Percentiles rank a stretch among this genome's conserved stretches.
Evolutionary conservation across 2,329 filamentous ascomycete species (phyloP).

Genomic region (Talaromyces atroroseus): DNA sequence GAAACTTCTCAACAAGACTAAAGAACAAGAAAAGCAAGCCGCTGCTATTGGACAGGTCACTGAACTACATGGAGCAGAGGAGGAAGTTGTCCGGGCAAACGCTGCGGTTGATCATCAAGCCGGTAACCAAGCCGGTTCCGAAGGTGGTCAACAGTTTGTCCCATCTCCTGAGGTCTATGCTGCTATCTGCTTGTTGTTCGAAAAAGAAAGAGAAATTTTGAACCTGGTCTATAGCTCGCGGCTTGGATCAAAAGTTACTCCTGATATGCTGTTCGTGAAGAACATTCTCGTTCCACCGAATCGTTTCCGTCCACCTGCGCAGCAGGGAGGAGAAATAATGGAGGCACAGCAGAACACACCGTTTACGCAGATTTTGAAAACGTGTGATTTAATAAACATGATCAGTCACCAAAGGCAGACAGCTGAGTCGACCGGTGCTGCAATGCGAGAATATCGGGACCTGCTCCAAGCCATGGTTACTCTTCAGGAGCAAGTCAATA

Average conservation of each 20-base stretch:
- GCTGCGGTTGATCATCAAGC: constrained; percentile 22
- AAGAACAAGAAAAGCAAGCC: constrained; percentile 23
- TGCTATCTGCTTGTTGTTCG: constrained; percentile 71
- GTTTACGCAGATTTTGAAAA: constrained; percentile 77
- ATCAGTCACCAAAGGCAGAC: constrained; percentile 65
- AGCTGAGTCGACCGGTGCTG: constrained; percentile 40
- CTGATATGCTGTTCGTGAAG: constrained; percentile 92
- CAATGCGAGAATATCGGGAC: constrained; percentile 62
- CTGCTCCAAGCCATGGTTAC: constrained; percentile 76
- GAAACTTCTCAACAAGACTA: constrained; percentile 11
- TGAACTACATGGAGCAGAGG: constrained; percentile 52
- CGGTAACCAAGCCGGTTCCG: constrained; percentile 29
- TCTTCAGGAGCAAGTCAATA: constrained; percentile 85
- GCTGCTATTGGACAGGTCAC: constrained; percentile 41
- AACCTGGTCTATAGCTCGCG: constrained; percentile 79
- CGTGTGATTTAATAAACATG: constrained; percentile 66
- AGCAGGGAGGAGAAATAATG: constrained; percentile 73
- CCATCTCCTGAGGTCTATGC: constrained; percentile 78
- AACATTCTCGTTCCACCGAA: constrained; percentile 87
- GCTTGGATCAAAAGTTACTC: constrained; percentile 58
- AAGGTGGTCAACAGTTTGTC: constrained; percentile 64
- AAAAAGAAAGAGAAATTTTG: constrained; percentile 79
- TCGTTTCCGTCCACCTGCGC: constrained; percentile 79
- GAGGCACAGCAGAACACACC: constrained; percentile 84
- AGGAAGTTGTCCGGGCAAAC: constrained; percentile 52